Conservation (phyloP, 495 filamentous ascomycete genomes). For the Annulohypoxylon stygium region DNA sequence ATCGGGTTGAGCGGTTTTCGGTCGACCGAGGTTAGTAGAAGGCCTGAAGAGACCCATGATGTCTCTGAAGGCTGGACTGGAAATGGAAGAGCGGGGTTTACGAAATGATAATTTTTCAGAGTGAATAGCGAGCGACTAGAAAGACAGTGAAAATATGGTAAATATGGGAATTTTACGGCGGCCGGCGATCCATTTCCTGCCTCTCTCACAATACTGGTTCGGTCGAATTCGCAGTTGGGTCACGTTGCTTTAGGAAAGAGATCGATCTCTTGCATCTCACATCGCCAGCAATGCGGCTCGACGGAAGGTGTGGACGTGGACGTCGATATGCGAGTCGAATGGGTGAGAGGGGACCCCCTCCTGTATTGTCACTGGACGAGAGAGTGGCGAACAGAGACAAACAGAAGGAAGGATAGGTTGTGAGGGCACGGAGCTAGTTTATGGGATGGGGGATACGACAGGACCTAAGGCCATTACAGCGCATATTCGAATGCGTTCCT, state of each 20-base stretch:
- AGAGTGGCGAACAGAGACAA: slow-evolving; percentile 38
- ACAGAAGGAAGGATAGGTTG: slow-evolving; percentile 40
- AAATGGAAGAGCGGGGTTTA: slow-evolving; percentile 15
- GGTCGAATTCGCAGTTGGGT: slow-evolving; percentile 25
- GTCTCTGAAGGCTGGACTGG: slow-evolving; percentile 1
- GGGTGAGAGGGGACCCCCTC: slow-evolving; percentile 21
- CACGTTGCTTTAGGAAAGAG: slow-evolving; percentile 36
- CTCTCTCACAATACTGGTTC: slow-evolving; percentile 21
- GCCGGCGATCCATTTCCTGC: slow-evolving; percentile 44
- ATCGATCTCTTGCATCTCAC: slow-evolving; percentile 41
- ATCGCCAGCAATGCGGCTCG: slow-evolving; percentile 54
- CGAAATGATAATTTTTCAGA: slow-evolving; percentile 27
- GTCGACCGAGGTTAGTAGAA: slow-evolving; percentile 54
- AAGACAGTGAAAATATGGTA: slow-evolving; percentile 33
- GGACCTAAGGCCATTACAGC: slow-evolving; percentile 35
- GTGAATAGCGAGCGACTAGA: slow-evolving; percentile 38
- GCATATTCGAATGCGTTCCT: slow-evolving; percentile 39
- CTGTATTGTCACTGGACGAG: slow-evolving; percentile 35
- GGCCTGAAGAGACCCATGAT: slow-evolving; percentile 57
- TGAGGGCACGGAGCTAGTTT: slow-evolving; percentile 37
- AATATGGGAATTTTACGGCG: slow-evolving; percentile 37
- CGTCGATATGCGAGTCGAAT: slow-evolving; percentile 46
- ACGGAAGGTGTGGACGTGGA: slow-evolving; percentile 39
- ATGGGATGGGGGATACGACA: slow-evolving; percentile 33
- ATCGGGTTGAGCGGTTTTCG: slow-evolving; percentile 55